A percentile compares a stretch with the other conserved stretches of the same genome.
Evolutionary conservation across 306 rosid species (phyloP).

Genomic region (Pyrus bretschneideri): DNA sequence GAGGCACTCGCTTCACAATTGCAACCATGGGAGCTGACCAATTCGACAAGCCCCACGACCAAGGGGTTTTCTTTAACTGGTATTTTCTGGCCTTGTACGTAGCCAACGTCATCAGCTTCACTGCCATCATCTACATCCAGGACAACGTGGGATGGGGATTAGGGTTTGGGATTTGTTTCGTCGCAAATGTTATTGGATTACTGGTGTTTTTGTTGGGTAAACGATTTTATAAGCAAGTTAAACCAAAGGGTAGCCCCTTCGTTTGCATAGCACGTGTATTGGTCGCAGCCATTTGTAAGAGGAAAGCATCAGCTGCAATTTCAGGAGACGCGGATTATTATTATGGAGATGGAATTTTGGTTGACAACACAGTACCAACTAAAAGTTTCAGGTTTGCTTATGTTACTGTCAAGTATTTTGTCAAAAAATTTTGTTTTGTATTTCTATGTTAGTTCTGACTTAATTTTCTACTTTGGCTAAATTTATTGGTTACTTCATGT

Average conservation of each 20-base stretch:
- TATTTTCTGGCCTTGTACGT: conserved; percentile 25
- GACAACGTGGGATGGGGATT: conserved; percentile 38
- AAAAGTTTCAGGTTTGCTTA: conserved; percentile 15
- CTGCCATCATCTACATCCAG: conserved; percentile 28
- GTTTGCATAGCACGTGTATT: conserved; percentile 25
- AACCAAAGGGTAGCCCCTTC: conserved; percentile 38
- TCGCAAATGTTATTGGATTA: neutral
- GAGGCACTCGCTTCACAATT: conserved; percentile 37
- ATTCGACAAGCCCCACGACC: conserved; percentile 13
- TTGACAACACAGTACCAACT: neutral
- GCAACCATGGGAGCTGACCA: conserved; percentile 41
- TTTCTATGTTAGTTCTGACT: neutral
- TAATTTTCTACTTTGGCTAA: neutral
- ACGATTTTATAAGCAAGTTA: conserved; percentile 20
- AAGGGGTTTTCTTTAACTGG: conserved; percentile 32
- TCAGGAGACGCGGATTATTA: conserved; percentile 1
- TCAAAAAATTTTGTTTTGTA: too few relatives aligned
- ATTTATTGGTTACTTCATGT: neutral
- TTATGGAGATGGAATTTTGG: neutral
- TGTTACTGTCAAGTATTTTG: neutral
- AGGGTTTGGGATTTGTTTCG: conserved; percentile 28
- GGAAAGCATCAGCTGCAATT: neutral
- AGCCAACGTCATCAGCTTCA: conserved; percentile 12
- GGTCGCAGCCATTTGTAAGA: conserved; percentile 27
- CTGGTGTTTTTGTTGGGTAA: conserved; percentile 23